Conservation (phyloP, 129 eudicot species). For the Heracleum sosnowskyi region DNA sequence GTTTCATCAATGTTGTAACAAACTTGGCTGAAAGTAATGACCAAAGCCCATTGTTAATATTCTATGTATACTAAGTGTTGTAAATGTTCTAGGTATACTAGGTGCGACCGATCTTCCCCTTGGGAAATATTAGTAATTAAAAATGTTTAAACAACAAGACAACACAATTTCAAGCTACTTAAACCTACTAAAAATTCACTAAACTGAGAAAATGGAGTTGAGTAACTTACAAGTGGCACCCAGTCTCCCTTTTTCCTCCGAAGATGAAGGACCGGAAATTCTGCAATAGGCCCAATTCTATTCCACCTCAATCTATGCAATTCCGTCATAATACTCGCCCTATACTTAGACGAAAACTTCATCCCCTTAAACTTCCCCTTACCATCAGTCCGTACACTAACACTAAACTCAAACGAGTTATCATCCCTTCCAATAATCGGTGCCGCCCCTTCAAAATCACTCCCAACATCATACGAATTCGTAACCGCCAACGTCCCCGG, state of each 20-base stretch:
- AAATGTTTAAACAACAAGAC: not conserved
- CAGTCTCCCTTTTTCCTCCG: constrained; percentile 75
- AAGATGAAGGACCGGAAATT: constrained; percentile 80
- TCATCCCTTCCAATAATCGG: constrained; percentile 89
- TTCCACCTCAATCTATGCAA: constrained; percentile 80
- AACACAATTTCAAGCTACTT: not conserved
- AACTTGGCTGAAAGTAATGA: not conserved
- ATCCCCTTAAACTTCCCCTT: constrained; percentile 74
- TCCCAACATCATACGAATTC: constrained; percentile 68
- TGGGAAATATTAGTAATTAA: not conserved
- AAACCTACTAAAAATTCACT: not conserved
- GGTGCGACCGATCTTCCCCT: not conserved
- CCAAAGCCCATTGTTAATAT: not conserved
- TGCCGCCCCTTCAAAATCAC: constrained; percentile 65
- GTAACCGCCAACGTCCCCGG: constrained; percentile 70
- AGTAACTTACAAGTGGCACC: constrained; percentile 68
- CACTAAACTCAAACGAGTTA: constrained; percentile 56
- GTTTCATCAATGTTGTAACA: not conserved
- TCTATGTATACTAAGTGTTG: not conserved
- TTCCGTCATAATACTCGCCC: constrained; percentile 88
- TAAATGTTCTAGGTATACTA: not conserved
- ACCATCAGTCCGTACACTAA: constrained; percentile 86
- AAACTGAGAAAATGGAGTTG: not conserved
- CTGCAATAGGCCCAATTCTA: constrained; percentile 56
- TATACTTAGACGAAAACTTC: constrained; percentile 69